phyloP scores from a whole-genome alignment of 305 asterid genomes.

The Andrographis paniculata region DNA sequence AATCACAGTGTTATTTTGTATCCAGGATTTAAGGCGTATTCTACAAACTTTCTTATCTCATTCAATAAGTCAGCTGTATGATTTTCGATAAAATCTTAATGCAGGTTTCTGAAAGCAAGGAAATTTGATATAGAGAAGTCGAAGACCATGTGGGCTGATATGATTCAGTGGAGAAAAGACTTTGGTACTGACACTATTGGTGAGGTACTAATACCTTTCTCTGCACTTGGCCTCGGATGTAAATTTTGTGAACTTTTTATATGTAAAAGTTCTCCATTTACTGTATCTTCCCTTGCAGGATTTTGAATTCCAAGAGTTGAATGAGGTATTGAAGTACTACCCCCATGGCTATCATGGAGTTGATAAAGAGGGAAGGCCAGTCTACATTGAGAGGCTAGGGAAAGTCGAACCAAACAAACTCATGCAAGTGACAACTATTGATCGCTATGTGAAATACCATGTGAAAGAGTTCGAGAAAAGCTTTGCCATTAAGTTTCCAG shows the following conservation, averaged over 20 bases:
- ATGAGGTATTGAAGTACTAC: constrained; percentile 76
- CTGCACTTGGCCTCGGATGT: neutral
- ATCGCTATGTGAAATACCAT: constrained; percentile 78
- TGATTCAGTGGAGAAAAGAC: constrained; percentile 97
- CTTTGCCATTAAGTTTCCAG: constrained; percentile 85
- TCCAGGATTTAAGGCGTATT: too few relatives aligned
- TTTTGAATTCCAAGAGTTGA: constrained; percentile 71
- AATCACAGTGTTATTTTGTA: too few relatives aligned
- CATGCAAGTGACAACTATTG: constrained; percentile 94
- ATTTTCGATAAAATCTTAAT: constrained; percentile 13
- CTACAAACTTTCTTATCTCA: too few relatives aligned
- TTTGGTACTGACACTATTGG: constrained; percentile 69
- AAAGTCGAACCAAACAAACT: constrained; percentile 87
- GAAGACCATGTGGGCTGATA: constrained; percentile 95
- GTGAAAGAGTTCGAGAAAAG: constrained; percentile 82
- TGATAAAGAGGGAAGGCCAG: constrained; percentile 91
- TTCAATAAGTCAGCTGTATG: constrained; percentile 5
- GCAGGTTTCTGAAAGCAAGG: constrained; percentile 95
- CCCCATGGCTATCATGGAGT: constrained; percentile 99
- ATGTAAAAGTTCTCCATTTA: neutral
- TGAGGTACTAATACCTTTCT: constrained; percentile 38
- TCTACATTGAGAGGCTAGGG: constrained; percentile 93
- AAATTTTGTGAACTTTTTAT: neutral
- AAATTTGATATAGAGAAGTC: constrained; percentile 82
- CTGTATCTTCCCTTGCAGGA: constrained; percentile 36